phyloP scores from a whole-genome alignment of 2,329 filamentous ascomycete genomes.

The Epichloe hybrida region DNA sequence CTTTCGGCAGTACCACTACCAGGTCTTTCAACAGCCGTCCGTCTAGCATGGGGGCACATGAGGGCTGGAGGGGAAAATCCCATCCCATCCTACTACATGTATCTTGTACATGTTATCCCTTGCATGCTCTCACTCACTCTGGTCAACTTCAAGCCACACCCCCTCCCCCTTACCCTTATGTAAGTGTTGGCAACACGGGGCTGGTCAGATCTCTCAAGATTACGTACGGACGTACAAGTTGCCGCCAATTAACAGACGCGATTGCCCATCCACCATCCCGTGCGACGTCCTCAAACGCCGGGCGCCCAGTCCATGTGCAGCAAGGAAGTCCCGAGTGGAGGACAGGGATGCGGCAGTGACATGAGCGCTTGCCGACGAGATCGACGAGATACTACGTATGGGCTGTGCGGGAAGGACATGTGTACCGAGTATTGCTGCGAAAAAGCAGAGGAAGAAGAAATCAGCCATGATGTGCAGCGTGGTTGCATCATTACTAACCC shows the following conservation, averaged over 20 bases:
- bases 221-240: constrained; percentile 1
- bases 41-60: too few species aligned
- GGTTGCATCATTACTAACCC: too few species aligned
- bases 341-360: neutral
- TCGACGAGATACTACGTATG: neutral
- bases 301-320: neutral
- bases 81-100: neutral
- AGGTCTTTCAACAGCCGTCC: too few species aligned
- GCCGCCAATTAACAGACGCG: neutral
- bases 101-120: neutral
- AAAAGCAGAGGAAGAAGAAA: too few species aligned
- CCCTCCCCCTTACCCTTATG: neutral
- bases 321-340: neutral
- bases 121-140: neutral
- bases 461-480: too few species aligned
- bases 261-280: neutral
- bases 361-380: neutral
- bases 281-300: neutral
- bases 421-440: too few species aligned
- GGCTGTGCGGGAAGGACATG: too few species aligned
- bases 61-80: too few species aligned
- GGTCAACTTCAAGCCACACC: neutral
- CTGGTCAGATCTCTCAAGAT: constrained; percentile 3
- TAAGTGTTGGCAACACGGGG: neutral
- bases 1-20: too few species aligned